Percentiles rank a stretch among this genome's conserved stretches.
These are phyloP conservation scores for Rubus idaeus DNA, from an alignment of 306 rosid genomes.

Conservation along the genomic window DNA sequence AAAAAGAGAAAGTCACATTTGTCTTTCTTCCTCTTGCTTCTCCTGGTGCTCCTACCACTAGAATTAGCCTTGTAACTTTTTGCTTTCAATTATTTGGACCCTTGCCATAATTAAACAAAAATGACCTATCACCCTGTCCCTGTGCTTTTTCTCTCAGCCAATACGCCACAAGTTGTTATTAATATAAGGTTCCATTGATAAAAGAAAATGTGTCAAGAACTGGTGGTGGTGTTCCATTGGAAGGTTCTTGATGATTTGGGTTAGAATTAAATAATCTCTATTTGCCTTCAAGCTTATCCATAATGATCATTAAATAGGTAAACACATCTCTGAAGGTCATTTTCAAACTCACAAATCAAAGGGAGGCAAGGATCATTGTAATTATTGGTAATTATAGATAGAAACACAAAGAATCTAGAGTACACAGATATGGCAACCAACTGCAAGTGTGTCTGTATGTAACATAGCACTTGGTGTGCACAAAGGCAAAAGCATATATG, in stretches of 20 bases:
- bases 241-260: neutral
- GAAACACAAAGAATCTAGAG: slow-evolving; percentile 19
- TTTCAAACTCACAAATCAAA: neutral
- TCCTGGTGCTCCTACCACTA: slow-evolving; percentile 8
- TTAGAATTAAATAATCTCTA: neutral
- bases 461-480: slow-evolving; percentile 9
- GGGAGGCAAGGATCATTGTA: neutral
- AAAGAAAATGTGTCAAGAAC: neutral
- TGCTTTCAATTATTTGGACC: neutral
- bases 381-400: neutral
- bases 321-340: neutral
- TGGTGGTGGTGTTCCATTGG: slow-evolving; percentile 6
- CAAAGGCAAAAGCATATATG: neutral
- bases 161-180: neutral
- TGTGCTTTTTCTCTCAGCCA: neutral
- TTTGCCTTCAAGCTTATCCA: slow-evolving; percentile 22
- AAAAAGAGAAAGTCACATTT: neutral
- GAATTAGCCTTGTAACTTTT: neutral
- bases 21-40: neutral
- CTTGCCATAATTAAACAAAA: neutral
- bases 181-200: neutral
- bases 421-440: slow-evolving; percentile 15
- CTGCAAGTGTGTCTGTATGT: slow-evolving; percentile 1
- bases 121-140: neutral
- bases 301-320: neutral